Evolutionary conservation across 192 early-diverging fungal genomes (phyloP), one percentile per base, ranked within the genome.

Genomic region (Haplosporangium gracile): DNA sequence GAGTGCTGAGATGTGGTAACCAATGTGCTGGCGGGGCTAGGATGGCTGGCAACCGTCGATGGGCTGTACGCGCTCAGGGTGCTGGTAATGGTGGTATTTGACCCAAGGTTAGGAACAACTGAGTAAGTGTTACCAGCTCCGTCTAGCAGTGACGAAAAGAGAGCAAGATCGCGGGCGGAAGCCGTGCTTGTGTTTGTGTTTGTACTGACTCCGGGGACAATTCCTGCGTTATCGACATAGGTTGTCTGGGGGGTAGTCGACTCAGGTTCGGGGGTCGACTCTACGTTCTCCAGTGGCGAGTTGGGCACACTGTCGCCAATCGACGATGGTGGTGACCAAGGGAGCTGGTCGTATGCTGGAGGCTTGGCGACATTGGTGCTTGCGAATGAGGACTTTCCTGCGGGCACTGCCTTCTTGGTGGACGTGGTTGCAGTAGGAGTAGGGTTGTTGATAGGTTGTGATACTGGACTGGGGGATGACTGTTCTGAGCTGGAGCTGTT

Each of bases 261-360:
- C 7, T 86, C 84, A 32, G 80, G 84, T 18, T 86, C 84, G 2
- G 79, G 78, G 43, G 84, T 81, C 2, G 84, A 68, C 40, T 74
- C 65, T 24, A 70, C 76, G 40, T 51, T 75, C 22, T 86, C 76
- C n/a, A 81, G 43, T 34, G 84, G 84, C 39, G 84, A 86, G 43
- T 77, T 86, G 40, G 84, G 84, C 9, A 86, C 84, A 75, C 84
- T 86, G 24, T 86, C 84, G 5, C 79, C 84, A n/a, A 70, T 68
- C 10, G 84, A 86, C 57, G 84, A 86, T 9, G 84, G 79, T 68
- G 84, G 84, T 18, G 84, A 79, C 84, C 84, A 86, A 43, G 84
- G 84, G 1, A 86, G 49, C 42, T 86, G 84, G 24, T 81, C 76
- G 24, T 81, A 70, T 43, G 79, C 43, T 26, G 68, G 78, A 22